Base-by-base conservation (phyloP, 2,329 filamentous ascomycete genomes). In the Trichophyton mentagrophytes region DNA sequence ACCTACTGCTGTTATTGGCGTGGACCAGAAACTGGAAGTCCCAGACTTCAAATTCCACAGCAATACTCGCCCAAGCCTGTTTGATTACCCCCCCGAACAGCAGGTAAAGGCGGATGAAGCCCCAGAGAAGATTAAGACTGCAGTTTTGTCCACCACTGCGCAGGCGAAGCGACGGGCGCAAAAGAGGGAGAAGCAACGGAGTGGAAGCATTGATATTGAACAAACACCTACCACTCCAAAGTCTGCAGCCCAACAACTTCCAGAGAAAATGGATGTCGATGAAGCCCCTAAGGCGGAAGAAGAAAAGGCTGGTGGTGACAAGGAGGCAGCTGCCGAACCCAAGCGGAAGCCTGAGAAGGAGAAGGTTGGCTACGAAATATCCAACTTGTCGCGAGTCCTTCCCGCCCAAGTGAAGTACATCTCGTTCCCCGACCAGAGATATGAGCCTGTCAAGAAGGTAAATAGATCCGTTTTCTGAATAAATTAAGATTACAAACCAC, bases 41-140 rank as follows among this genome's bases (percentile, higher is more conserved):
- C 90, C 95, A 20, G 86, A 86, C 71, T 91, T 96, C 83, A 95
- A 95, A 73, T 95, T 96, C 79, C 85, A 96, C 80, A 95, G 90
- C 76, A 91, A 93, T 67, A 95, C 92, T 9, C 85, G 90, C 62
- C 92, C 92, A 59, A 97, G 91, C 73, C 82, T 96, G 67, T 99
- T 99, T 70, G 93, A 99, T 75, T 99, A 99, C 70, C 93, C 93
- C 38, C 95, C 93, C 1, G 92, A 97, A 75, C 89, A 95, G 68
- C 91, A 97, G 72, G 86, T 95, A 69, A 97, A 97, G 81, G 77
- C 89, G 0, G 92, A 97, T 70, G 92, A 97, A 72, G 90, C 90
- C 0, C 91, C 91, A 0, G 89, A 95, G 64, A 85, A 96, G 74
- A 89, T 99, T 66, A 93, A 95, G 67, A 96, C 93, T 8, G 93